phyloP scores from a whole-genome alignment of 805 yeast species.

The Monosporozyma servazzii region DNA sequence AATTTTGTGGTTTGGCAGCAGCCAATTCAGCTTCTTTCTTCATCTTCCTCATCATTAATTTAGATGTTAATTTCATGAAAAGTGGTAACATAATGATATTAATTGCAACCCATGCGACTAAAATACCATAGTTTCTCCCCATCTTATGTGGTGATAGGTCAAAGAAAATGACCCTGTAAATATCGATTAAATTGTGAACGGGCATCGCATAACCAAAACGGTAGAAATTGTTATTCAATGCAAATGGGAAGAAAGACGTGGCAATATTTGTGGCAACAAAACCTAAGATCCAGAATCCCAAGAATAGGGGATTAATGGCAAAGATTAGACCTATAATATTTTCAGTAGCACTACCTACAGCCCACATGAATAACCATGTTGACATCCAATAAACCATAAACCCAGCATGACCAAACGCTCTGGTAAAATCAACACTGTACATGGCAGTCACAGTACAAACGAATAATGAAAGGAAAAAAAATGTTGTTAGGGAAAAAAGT shows the following conservation, averaged over 20 bases:
- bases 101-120: slow-evolving; percentile 51
- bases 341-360: slow-evolving; percentile 71
- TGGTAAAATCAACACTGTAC: slow-evolving; percentile 52
- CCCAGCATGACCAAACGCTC: slow-evolving; percentile 66
- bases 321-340: slow-evolving; percentile 45
- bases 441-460: slow-evolving; percentile 55
- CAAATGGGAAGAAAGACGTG: slow-evolving; percentile 60
- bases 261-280: slow-evolving; percentile 64
- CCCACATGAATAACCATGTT: slow-evolving; percentile 57
- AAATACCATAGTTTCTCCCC: slow-evolving; percentile 53
- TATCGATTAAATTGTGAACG: slow-evolving; percentile 54
- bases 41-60: background rate
- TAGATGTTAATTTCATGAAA: slow-evolving; percentile 36
- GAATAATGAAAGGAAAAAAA: slow-evolving; percentile 48
- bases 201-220: slow-evolving; percentile 63
- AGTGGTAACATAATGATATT: slow-evolving; percentile 38
- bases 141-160: slow-evolving; percentile 45
- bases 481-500: slow-evolving; percentile 39
- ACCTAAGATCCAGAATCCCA: slow-evolving; percentile 63
- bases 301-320: slow-evolving; percentile 47
- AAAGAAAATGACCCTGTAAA: slow-evolving; percentile 50
- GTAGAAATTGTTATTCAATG: slow-evolving; percentile 44
- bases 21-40: background rate
- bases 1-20: background rate
- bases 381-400: slow-evolving; percentile 70